Base-by-base conservation (phyloP, 352 stramenopile species). In the Albugo laibachii region DNA sequence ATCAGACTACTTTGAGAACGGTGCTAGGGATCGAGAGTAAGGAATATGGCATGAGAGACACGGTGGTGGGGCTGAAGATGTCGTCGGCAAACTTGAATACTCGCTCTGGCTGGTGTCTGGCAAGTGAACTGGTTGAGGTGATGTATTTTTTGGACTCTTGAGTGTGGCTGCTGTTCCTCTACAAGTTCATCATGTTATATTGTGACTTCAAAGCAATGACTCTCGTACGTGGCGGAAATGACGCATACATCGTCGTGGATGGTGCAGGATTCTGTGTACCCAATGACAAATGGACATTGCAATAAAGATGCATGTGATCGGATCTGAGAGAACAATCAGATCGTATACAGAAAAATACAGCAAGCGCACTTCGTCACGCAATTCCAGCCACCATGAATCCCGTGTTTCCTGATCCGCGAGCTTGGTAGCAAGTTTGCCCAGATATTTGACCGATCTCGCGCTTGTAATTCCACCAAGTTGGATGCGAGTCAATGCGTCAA, bases 161-260 rank as follows among this genome's bases (percentile, higher is more conserved):
- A 89, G 53, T 11, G 83, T 74, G 13, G 74, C 77, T 11, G 77
- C 77, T 14, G 77, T 87, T 39, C 77, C 77, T 37, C 75, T 87
- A 19, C 5, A 43, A 3, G 16, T 10, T 3, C 20, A 49, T 21
- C 14, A 2, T 11, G 36, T 41, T 1, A 38, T 19, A 46, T 2
- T 31, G 37, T 14, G 19, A 34, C 2, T 36, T 11, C 15, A 31
- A 36, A 16, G 12, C 6, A 21, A n/a, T 21, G 19, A 18, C 54
- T 19, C 40, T 31, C 70, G 45, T 65, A 88, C 53, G 91, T 97
- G 27, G 94, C 94, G 4, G 92, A 97, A 40, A 99, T 79, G n/a
- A 99, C 83, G 52, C 89, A 95, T 0, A 92, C 81, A 61, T 99
- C 93, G 45, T 97, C 92, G 52, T 98, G 81, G 59, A 99, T 97